phyloP scores from a whole-genome alignment of 2,329 filamentous ascomycete species.

The Blastomyces gilchristii region DNA sequence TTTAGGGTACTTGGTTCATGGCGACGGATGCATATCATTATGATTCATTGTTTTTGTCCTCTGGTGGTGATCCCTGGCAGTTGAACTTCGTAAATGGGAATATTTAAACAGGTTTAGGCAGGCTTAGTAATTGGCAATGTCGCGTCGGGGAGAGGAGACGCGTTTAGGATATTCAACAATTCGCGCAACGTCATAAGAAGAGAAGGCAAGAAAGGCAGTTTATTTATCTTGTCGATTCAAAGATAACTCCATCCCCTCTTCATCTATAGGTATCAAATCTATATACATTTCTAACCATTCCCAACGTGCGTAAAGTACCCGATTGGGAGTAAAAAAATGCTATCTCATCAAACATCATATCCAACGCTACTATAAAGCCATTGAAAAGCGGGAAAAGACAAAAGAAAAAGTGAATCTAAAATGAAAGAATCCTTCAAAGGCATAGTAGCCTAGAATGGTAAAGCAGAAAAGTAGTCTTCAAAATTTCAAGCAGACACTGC shows the following conservation, averaged over 20 bases:
- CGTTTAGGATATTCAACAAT: no score
- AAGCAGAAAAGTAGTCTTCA: background rate
- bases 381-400: background rate
- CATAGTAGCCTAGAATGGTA: background rate
- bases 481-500: background rate
- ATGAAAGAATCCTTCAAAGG: background rate
- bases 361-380: background rate
- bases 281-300: background rate
- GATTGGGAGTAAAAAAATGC: background rate
- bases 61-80: background rate
- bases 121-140: no score
- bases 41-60: background rate
- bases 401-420: background rate
- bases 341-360: background rate
- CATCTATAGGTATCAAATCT: background rate
- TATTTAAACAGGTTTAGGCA: no score
- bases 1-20: background rate
- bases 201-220: no score
- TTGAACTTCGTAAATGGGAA: background rate
- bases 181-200: no score
- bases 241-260: background rate
- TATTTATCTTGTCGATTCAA: background rate
- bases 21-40: background rate
- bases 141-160: no score
- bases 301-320: background rate